phyloP scores from a whole-genome alignment of 1,139 yeast species.

The Petasospora rhodanensis region DNA sequence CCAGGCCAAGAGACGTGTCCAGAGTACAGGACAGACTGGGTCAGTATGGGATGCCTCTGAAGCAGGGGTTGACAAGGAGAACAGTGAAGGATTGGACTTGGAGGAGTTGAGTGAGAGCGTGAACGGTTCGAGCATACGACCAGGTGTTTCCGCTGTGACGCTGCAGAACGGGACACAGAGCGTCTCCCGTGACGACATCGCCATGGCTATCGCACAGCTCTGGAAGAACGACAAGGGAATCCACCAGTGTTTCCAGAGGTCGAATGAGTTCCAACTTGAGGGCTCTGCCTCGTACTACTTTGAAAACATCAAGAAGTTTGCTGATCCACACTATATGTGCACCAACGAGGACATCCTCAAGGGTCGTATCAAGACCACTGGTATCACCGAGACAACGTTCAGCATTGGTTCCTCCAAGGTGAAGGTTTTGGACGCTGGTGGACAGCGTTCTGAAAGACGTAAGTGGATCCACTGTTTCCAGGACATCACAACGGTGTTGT shows the following conservation, averaged over 20 bases:
- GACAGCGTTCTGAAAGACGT: conserved; percentile 88
- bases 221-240: conserved; percentile 74
- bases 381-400: conserved; percentile 86
- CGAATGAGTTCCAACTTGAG: conserved; percentile 80
- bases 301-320: conserved; percentile 59
- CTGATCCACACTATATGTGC: conserved; percentile 62
- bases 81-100: conserved; percentile 13
- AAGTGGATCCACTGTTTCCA: conserved; percentile 98
- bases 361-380: conserved; percentile 94
- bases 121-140: conserved; percentile 24
- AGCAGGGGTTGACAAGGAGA: conserved; percentile 7
- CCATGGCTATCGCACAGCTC: conserved; percentile 58
- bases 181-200: conserved; percentile 44
- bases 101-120: conserved; percentile 30
- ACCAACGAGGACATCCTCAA: conserved; percentile 78
- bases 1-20: conserved; percentile 43
- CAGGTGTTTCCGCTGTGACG: conserved; percentile 23
- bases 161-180: conserved; percentile 11
- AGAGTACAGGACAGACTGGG: conserved; percentile 54
- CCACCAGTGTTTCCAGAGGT: conserved; percentile 50
- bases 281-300: conserved; percentile 77
- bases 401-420: conserved; percentile 62
- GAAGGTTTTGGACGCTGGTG: conserved; percentile 92
- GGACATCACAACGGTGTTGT: conserved; percentile 81
- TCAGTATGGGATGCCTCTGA: conserved; percentile 37